These are phyloP conservation scores for Malassezia brasiliensis DNA, from an alignment of 1,284 basidiomycete genomes.

Conservation along the genomic window DNA sequence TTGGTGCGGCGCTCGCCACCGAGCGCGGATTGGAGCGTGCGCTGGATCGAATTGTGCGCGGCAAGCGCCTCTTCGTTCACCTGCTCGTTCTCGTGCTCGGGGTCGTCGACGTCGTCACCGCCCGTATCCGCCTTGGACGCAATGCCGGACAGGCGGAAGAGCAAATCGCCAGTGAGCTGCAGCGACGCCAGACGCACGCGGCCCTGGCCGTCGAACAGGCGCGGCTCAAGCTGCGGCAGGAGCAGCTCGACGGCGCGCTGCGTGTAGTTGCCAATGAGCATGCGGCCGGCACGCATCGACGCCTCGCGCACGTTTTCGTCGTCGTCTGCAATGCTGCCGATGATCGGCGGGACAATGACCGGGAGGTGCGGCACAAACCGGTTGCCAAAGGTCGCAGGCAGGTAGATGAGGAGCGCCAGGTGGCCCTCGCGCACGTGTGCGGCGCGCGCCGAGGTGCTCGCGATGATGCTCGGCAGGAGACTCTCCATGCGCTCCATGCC, in stretches of 20 bases:
- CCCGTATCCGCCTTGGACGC: conserved; percentile 71
- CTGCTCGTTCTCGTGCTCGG: conserved; percentile 58
- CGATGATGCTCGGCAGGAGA: conserved; percentile 84
- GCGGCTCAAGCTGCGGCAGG: conserved; percentile 83
- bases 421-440: conserved; percentile 94
- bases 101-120: conserved; percentile 53
- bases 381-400: conserved; percentile 84
- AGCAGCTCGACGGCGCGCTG: conserved; percentile 83
- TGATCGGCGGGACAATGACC: conserved; percentile 85
- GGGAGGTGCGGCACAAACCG: conserved; percentile 92
- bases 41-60: conserved; percentile 55
- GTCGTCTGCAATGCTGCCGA: conserved; percentile 80
- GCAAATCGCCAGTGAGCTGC: conserved; percentile 83
- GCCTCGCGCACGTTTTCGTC: conserved; percentile 86
- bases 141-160: conserved; percentile 98
- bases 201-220: conserved; percentile 91
- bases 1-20: conserved; percentile 80
- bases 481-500: conserved; percentile 96
- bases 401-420: conserved; percentile 91
- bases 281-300: conserved; percentile 95
- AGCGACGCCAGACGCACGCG: conserved; percentile 83
- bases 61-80: conserved; percentile 56
- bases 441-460: conserved; percentile 76
- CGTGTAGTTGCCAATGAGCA: conserved; percentile 95
- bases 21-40: conserved; percentile 75